phyloP scores from a whole-genome alignment of 495 filamentous ascomycete genomes.

The Hyaloscypha hepaticicola region DNA sequence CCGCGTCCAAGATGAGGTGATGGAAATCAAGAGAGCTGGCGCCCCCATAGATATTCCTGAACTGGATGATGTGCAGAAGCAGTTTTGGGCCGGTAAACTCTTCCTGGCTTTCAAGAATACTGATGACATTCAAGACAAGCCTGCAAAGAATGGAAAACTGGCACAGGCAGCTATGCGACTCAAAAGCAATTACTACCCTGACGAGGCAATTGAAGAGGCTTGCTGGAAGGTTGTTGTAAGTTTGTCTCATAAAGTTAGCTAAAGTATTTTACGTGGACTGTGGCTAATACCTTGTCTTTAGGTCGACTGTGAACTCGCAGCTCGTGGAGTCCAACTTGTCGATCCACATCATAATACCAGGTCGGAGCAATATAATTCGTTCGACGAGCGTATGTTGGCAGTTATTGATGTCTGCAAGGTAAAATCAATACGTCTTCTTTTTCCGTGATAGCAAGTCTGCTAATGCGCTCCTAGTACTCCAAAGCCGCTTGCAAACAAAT shows the following conservation, averaged over 20 bases:
- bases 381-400: conserved; percentile 11
- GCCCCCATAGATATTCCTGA: neutral
- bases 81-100: conserved; percentile 10
- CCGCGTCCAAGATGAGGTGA: neutral
- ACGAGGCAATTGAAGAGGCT: conserved; percentile 14
- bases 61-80: conserved; percentile 1
- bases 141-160: conserved; percentile 12
- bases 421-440: neutral
- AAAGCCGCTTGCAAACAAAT: conserved; percentile 28
- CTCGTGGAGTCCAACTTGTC: neutral
- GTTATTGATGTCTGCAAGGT: conserved; percentile 10
- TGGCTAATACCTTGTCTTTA: neutral
- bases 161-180: conserved; percentile 17
- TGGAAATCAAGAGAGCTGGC: neutral
- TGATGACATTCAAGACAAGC: conserved; percentile 19
- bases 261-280: neutral
- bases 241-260: neutral
- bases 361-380: neutral
- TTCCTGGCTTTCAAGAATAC: conserved; percentile 23
- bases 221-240: conserved; percentile 28
- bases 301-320: neutral
- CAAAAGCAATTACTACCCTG: neutral
- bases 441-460: conserved; percentile 3
- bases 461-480: conserved; percentile 2
- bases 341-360: conserved; percentile 10